Evolutionary conservation across 139 green algal species (phyloP).

Genomic region (Edaphochlamys debaryana): DNA sequence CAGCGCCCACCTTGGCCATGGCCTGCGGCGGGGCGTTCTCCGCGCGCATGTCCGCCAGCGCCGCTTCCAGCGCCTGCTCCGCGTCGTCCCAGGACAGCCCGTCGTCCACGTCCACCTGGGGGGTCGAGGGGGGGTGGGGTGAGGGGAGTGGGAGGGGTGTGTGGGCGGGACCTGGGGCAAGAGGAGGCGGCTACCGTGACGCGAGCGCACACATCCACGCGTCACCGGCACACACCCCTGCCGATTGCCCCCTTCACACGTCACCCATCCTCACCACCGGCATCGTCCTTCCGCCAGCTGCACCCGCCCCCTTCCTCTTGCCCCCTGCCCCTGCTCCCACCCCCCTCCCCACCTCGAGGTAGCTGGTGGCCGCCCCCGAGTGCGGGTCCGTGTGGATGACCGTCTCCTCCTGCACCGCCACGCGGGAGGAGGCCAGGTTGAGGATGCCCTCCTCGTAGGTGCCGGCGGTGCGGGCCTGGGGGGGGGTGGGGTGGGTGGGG

Average conservation of each 20-base stretch:
- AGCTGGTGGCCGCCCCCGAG: background rate
- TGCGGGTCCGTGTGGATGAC: constrained; percentile 10
- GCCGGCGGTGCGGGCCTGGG: constrained; percentile 21
- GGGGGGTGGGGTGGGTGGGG: background rate
- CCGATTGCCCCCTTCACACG: too few species aligned
- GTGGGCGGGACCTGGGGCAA: too few species aligned
- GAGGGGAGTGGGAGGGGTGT: too few species aligned
- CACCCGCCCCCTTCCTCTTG: too few species aligned
- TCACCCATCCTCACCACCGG: too few species aligned
- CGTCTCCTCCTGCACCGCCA: background rate
- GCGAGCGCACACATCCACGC: too few species aligned
- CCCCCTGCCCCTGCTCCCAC: too few species aligned
- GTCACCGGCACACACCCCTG: background rate
- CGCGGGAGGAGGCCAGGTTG: background rate
- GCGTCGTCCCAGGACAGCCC: constrained; percentile 34
- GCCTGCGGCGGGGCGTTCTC: constrained; percentile 7
- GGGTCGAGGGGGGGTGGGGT: too few species aligned
- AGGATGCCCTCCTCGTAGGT: constrained; percentile 38
- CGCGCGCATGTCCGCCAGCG: constrained; percentile 26
- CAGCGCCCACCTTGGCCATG: constrained; percentile 14
- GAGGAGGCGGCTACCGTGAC: too few species aligned
- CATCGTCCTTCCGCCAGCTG: too few species aligned
- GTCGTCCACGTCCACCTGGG: constrained; percentile 45
- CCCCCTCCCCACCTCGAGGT: too few species aligned
- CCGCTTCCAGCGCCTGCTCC: background rate